Evolutionary conservation across 2,329 filamentous ascomycete genomes (phyloP), one percentile per base, ranked within the genome.

Genomic region (Alternaria incomplexa): DNA sequence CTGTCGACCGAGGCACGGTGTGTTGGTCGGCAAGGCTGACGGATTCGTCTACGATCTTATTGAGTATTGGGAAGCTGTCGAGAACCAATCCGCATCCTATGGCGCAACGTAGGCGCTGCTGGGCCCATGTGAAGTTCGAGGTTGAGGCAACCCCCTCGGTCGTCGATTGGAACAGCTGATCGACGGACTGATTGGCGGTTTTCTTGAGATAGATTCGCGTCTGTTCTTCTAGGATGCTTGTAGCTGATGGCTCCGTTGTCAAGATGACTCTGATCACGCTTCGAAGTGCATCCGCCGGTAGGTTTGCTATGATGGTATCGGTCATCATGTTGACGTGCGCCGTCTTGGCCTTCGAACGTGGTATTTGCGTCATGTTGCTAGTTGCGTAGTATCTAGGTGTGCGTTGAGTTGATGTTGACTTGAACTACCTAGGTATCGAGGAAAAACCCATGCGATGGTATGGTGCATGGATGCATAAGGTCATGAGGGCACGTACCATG

Each of bases 261-360:
- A 40, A 17, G 36, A 40, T 47, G 61, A 70, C 71, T 58, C 81
- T 71, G 56, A 83, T 67, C 6, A 83, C 73, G 7, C 74, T 73
- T 4, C 82, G 79, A 15, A 84, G 65, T 6, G 77, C 81, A n/a
- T 81, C 80, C 1, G 73, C 66, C 1, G 81, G 75, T 23, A 84
- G 63, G 48, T 81, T 83, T n/a, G 78, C 80, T 56, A 84, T 81
- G 59, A 83, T 78, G 5, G 79, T 82, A 59, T 83, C 82, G 3
- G 79, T 81, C 82, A 83, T 83, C 78, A 83, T 81, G 56, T 84
- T 84, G 64, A 83, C 81, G 66, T 84, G 82, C 25, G 81, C 79
- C 3, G 75, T 77, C 47, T 77, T 78, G 52, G 58, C 51, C 12
- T 54, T 54, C 32, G 51, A 44, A 5, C 51, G 32, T 44, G 51